A percentile compares a stretch with the other conserved stretches of the same genome.
Conservation (phyloP, 257 asterid genomes). For the Leonotis leonurus region DNA sequence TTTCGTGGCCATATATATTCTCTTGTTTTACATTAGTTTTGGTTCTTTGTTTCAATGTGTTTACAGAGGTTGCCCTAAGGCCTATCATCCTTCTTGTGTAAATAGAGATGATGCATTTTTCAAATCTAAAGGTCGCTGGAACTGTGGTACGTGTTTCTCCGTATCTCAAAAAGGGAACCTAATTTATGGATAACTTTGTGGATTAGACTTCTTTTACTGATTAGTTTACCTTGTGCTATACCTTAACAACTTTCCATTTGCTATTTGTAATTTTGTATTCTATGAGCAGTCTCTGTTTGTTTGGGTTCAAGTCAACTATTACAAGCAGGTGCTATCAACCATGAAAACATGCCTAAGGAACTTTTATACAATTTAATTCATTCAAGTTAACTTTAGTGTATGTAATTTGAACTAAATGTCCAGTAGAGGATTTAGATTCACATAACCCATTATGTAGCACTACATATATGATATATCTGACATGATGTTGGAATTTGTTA, state of each 20-base stretch:
- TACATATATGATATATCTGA: too few relatives aligned
- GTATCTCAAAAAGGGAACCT: neutral
- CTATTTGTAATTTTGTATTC: neutral
- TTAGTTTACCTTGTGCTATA: neutral
- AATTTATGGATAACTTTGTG: neutral
- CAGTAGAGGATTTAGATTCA: too few relatives aligned
- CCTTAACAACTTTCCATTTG: neutral
- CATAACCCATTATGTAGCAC: too few relatives aligned
- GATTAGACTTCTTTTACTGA: neutral
- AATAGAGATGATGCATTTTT: slow-evolving; percentile 89
- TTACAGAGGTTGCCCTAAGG: slow-evolving; percentile 93
- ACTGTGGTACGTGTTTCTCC: slow-evolving; percentile 58
- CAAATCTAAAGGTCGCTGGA: slow-evolving; percentile 90
- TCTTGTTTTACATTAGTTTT: slow-evolving; percentile 2
- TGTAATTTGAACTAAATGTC: too few relatives aligned
- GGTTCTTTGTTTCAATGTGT: slow-evolving; percentile 15
- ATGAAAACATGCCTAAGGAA: neutral
- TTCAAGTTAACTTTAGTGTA: too few relatives aligned
- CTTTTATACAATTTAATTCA: too few relatives aligned
- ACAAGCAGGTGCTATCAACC: neutral
- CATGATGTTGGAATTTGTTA: too few relatives aligned
- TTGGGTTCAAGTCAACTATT: neutral
- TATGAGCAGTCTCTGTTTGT: neutral
- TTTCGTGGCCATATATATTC: neutral
- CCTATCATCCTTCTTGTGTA: slow-evolving; percentile 91